A percentile compares a stretch with the other conserved stretches of the same genome.
These are phyloP conservation scores for Cercis canadensis DNA, from an alignment of 306 rosid genomes.

Conservation along the genomic window DNA sequence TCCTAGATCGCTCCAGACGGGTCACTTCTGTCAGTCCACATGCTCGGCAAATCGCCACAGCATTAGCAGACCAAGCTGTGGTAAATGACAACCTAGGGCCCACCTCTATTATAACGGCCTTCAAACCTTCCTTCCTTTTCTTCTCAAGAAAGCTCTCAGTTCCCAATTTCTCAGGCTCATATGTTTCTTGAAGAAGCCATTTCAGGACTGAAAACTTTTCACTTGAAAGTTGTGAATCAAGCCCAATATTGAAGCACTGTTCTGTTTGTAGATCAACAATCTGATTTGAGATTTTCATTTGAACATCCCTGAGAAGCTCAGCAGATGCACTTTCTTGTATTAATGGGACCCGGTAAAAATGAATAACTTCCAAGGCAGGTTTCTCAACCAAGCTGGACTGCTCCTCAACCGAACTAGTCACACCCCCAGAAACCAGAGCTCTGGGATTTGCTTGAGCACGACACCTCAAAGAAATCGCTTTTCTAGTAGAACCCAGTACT, in stretches of 20 bases:
- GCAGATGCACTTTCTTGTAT: slow-evolving; percentile 72
- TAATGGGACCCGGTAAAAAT: slow-evolving; percentile 70
- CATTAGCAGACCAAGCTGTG: slow-evolving; percentile 95
- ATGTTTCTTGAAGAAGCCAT: slow-evolving; percentile 94
- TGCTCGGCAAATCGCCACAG: slow-evolving; percentile 82
- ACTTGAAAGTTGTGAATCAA: slow-evolving; percentile 53
- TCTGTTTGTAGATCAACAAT: slow-evolving; percentile 74
- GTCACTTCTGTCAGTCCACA: slow-evolving; percentile 88
- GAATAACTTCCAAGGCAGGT: slow-evolving; percentile 59
- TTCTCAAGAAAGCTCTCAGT: slow-evolving; percentile 80
- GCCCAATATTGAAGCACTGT: slow-evolving; percentile 82
- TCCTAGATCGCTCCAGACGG: slow-evolving; percentile 87
- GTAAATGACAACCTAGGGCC: slow-evolving; percentile 92
- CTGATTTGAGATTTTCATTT: slow-evolving; percentile 66
- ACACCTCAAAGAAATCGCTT: slow-evolving; percentile 53
- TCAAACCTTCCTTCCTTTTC: slow-evolving; percentile 67
- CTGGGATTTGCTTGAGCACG: slow-evolving; percentile 53
- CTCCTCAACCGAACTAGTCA: slow-evolving; percentile 50
- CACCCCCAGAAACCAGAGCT: slow-evolving; percentile 59
- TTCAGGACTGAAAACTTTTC: slow-evolving; percentile 58
- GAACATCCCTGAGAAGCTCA: slow-evolving; percentile 74
- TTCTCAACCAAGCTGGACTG: slow-evolving; percentile 54
- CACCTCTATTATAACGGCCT: slow-evolving; percentile 69
- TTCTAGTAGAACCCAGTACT: slow-evolving; percentile 43
- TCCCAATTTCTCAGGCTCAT: slow-evolving; percentile 84